These are phyloP conservation scores for Bruguiera sexangula DNA, from an alignment of 345 rosid species.

Conservation along the genomic window DNA sequence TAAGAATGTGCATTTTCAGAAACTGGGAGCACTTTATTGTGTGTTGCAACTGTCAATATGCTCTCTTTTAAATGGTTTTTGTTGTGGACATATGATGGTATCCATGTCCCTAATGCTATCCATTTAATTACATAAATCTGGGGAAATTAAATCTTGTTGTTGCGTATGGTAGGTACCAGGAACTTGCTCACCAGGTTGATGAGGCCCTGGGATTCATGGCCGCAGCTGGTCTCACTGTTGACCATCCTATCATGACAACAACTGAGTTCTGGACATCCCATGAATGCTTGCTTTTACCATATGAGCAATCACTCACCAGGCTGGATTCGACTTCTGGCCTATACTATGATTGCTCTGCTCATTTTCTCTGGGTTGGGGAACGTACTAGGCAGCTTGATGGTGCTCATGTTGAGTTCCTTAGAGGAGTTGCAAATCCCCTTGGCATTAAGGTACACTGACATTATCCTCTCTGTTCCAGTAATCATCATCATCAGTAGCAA, in stretches of 20 bases:
- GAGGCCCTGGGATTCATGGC: slow-evolving; percentile 33
- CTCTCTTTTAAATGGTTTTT: too few species aligned
- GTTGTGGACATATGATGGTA: too few species aligned
- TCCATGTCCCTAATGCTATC: too few species aligned
- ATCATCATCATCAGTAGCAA: too few species aligned
- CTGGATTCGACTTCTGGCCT: slow-evolving; percentile 28
- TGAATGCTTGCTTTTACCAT: slow-evolving; percentile 30
- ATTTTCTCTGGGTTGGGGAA: slow-evolving; percentile 33
- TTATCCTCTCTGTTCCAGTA: neutral
- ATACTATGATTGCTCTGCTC: slow-evolving; percentile 31
- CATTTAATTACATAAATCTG: too few species aligned
- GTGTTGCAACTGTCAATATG: too few species aligned
- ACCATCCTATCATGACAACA: slow-evolving; percentile 29
- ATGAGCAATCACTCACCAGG: slow-evolving; percentile 31
- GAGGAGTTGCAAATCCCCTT: slow-evolving; percentile 32
- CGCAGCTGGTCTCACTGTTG: slow-evolving; percentile 28
- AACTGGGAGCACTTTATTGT: too few species aligned
- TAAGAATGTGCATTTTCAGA: too few species aligned
- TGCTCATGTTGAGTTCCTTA: slow-evolving; percentile 31
- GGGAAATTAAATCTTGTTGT: too few species aligned
- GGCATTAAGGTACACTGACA: slow-evolving; percentile 23
- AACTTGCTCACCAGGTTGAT: slow-evolving; percentile 22
- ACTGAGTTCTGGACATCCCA: slow-evolving; percentile 33
- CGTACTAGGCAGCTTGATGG: slow-evolving; percentile 33
- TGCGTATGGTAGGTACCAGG: slow-evolving; percentile 18